Base-by-base conservation (phyloP, 352 stramenopile genomes). In the Phytophthora macrochlamydospora region DNA sequence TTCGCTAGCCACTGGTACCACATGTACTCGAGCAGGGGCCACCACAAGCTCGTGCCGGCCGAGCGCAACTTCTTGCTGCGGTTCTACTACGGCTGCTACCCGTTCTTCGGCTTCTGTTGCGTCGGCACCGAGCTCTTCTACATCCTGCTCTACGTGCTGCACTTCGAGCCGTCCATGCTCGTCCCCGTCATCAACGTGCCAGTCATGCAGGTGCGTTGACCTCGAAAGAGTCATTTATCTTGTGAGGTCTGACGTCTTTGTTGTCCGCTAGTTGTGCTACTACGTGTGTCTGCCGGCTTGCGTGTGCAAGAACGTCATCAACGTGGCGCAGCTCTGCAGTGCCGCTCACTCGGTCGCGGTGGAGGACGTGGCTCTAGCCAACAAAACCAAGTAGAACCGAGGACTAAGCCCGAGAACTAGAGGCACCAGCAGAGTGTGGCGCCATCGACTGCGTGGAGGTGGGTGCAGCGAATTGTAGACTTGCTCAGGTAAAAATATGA, bases 1-100 rank as follows among this genome's bases (percentile, higher is more conserved):
- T 98, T 99, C 44, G 92, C 91, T 40, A 98, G 93, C 69, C 97
- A 99, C 79, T 99, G 97, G 97, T 98, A 95, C 76, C 97, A 99
- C 90, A 99, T 99, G 89, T 98, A 98, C 77, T 96, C 90, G 62
- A 97, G 82, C 11, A 83, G 87, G 45, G 83, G 92, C 52, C 97
- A 99, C 87, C 97, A 99, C 81, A 99, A 99, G 85, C 83, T 84
- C 7, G 90, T 96, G 14, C 80, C 93, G 13, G 85, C 83, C 0
- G 88, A 97, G 65, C 83, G 95, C 69, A 98, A 99, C 78, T 89
- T 98, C 56, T 75, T 99, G 43, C 85, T 99, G 57, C 85, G 94
- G 54, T 90, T 98, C 71, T 98, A 97, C 78, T 98, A 98, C 76
- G 87, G 83, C 59, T 86, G 80, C 64, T 98, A 98, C 73, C 79